Evolutionary conservation across 2,329 filamentous ascomycete species (phyloP).

Genomic region (Aspergillus sp.): DNA sequence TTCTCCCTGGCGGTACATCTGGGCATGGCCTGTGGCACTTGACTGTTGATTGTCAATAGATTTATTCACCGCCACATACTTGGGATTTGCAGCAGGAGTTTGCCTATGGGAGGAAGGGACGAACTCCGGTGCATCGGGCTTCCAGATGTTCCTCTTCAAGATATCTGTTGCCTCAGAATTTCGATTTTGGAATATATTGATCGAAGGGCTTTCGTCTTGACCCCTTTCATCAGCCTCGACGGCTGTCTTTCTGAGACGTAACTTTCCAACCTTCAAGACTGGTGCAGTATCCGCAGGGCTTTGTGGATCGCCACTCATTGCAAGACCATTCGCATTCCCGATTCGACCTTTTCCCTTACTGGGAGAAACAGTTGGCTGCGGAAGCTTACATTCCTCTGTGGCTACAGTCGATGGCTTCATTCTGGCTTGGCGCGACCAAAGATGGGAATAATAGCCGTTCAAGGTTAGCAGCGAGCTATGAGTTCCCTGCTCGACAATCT

Average conservation of each 20-base stretch:
- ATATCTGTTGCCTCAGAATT: neutral
- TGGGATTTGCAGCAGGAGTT: no score
- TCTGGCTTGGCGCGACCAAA: slow-evolving; percentile 60
- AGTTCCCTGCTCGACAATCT: slow-evolving; percentile 59
- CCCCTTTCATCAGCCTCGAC: neutral
- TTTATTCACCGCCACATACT: no score
- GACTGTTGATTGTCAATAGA: no score
- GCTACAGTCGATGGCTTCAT: neutral
- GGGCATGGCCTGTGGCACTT: neutral
- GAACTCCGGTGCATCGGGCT: slow-evolving; percentile 39
- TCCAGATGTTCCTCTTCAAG: slow-evolving; percentile 16
- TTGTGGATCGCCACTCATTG: neutral
- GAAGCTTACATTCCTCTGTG: neutral
- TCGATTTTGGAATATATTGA: neutral
- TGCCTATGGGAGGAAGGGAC: slow-evolving; percentile 18
- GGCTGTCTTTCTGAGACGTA: neutral
- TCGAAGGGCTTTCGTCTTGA: neutral
- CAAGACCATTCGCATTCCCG: neutral
- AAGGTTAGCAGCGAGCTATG: slow-evolving; percentile 55
- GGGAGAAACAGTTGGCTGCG: no score
- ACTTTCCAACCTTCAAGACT: neutral
- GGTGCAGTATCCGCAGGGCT: neutral
- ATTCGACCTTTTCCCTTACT: neutral
- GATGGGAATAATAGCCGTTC: slow-evolving; percentile 58
- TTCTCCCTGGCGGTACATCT: neutral